These are phyloP conservation scores for Wickerhamomyces sydowiorum DNA, from an alignment of 805 yeast species.

Conservation along the genomic window DNA sequence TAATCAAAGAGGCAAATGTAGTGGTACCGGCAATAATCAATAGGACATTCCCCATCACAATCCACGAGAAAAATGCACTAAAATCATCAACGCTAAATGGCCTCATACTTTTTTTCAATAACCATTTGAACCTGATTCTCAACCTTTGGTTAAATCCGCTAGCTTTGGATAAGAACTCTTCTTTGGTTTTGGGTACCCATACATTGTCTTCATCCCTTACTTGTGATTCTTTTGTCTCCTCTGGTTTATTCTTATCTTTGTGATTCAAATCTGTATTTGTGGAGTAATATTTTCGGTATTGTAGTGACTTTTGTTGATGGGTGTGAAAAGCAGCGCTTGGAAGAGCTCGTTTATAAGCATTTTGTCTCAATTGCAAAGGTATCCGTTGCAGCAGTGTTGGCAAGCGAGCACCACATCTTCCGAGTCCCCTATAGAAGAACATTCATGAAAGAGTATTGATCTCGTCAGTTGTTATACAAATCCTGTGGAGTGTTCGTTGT, in stretches of 20 bases:
- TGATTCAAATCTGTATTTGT: not conserved
- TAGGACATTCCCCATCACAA: constrained; percentile 79
- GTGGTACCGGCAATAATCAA: constrained; percentile 85
- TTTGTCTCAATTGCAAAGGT: not conserved
- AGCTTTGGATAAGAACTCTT: constrained; percentile 38
- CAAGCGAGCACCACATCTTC: not conserved
- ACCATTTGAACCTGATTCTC: constrained; percentile 59
- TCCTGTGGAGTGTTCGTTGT: no score
- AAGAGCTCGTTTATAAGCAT: not conserved
- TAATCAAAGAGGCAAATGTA: constrained; percentile 76
- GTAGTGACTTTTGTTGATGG: not conserved
- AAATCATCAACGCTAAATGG: constrained; percentile 93
- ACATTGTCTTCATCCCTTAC: not conserved
- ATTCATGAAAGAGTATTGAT: not conserved
- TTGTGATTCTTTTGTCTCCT: not conserved
- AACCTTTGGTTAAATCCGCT: constrained; percentile 34
- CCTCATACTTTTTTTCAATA: constrained; percentile 63
- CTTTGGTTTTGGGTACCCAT: constrained; percentile 22
- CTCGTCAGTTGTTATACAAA: no score
- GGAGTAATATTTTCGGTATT: not conserved
- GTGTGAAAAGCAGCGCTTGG: not conserved
- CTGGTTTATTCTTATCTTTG: not conserved
- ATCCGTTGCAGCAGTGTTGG: not conserved
- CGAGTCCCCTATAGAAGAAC: not conserved
- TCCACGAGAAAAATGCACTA: constrained; percentile 87